phyloP scores from a whole-genome alignment of 2,329 filamentous ascomycete genomes.

The Basipetospora chlamydospora region DNA sequence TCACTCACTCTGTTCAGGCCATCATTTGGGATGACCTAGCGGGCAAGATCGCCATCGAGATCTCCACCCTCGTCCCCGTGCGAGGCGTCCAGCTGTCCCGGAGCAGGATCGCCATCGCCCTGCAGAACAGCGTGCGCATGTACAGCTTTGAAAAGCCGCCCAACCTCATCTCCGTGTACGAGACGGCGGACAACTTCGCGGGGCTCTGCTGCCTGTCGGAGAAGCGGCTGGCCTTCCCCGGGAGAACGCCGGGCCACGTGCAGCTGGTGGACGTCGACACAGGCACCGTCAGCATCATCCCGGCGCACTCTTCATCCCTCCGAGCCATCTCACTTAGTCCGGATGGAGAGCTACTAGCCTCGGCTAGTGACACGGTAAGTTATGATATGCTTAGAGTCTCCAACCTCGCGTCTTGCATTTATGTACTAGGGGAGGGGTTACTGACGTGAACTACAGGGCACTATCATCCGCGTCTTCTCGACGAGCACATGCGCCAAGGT shows the following conservation, averaged over 20 bases:
- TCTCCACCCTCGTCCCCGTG: slow-evolving; percentile 69
- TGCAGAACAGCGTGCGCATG: slow-evolving; percentile 68
- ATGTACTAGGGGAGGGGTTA: no score
- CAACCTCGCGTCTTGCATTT: neutral
- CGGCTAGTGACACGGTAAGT: slow-evolving; percentile 59
- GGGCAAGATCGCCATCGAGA: slow-evolving; percentile 55
- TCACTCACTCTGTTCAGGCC: slow-evolving; percentile 29
- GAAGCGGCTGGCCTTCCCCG: slow-evolving; percentile 67
- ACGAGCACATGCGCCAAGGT: slow-evolving; percentile 68
- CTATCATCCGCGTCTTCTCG: slow-evolving; percentile 73
- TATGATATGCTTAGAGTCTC: neutral
- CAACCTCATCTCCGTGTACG: slow-evolving; percentile 57
- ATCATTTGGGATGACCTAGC: slow-evolving; percentile 87
- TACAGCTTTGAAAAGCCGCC: slow-evolving; percentile 66
- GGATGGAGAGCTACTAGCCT: slow-evolving; percentile 71
- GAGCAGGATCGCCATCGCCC: slow-evolving; percentile 62
- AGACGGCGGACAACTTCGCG: slow-evolving; percentile 72
- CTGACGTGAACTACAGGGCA: slow-evolving; percentile 43
- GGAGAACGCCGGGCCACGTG: slow-evolving; percentile 75
- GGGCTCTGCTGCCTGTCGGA: slow-evolving; percentile 68
- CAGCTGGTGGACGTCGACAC: slow-evolving; percentile 69
- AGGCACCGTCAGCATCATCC: slow-evolving; percentile 81
- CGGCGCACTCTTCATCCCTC: slow-evolving; percentile 69
- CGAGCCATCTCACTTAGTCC: slow-evolving; percentile 66
- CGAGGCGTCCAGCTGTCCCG: slow-evolving; percentile 65